Evolutionary conservation across 305 asterid genomes (phyloP).

Genomic region (Fraxinus platypoda): DNA sequence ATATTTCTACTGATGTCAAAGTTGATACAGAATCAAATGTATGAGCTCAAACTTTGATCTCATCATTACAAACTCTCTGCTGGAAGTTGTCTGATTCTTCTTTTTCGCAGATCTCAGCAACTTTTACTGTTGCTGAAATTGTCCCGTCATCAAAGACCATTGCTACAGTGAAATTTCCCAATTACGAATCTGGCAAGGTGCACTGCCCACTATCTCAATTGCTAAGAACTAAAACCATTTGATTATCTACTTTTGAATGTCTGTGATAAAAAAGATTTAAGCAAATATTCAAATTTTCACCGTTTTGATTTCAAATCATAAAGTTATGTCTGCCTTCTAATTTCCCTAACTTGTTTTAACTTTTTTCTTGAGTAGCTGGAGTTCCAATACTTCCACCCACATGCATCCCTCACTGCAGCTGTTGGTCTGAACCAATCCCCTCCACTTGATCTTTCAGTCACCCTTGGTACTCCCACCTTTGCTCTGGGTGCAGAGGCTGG

Average conservation of each 20-base stretch:
- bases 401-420: constrained; percentile 78
- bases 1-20: constrained; percentile 63
- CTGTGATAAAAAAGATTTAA: background rate
- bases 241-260: background rate
- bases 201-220: constrained; percentile 12
- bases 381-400: constrained; percentile 80
- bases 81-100: constrained; percentile 19
- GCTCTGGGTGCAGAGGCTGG: constrained; percentile 78
- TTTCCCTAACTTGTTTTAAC: constrained; percentile 19
- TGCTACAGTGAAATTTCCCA: constrained; percentile 71
- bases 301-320: background rate
- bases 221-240: background rate
- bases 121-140: constrained; percentile 46
- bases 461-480: constrained; percentile 86
- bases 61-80: background rate
- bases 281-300: background rate
- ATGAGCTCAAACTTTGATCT: constrained; percentile 24
- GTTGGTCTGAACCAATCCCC: constrained; percentile 67
- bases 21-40: constrained; percentile 94
- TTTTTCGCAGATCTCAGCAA: constrained; percentile 61
- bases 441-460: constrained; percentile 61
- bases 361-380: constrained; percentile 55
- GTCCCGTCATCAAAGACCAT: constrained; percentile 79
- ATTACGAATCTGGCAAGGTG: constrained; percentile 88
- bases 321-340: background rate